Base-by-base conservation (phyloP, 2,329 filamentous ascomycete genomes). In the Penicillium capsulatum region DNA sequence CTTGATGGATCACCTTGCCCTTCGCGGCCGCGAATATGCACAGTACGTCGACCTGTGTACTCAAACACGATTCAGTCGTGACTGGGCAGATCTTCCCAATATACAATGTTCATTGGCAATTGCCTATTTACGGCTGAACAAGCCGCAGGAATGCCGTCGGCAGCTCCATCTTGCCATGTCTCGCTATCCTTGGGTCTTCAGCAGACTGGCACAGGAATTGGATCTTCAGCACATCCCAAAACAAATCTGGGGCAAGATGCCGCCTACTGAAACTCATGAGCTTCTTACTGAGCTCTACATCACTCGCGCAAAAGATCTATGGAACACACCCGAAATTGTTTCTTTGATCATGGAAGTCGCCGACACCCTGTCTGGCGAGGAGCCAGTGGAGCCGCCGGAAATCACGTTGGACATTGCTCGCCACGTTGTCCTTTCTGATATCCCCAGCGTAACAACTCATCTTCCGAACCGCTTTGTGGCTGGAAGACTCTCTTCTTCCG, bases 171-270 rank as follows among this genome's bases (percentile, higher is more conserved):
- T 74, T 6, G 84, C 87, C 2, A 84, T 96, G 61, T 73, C 79
- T 40, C 72, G 71, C 17, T 79, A 88, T 37, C 91, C 92, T 0
- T 98, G 90, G 88, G 73, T 96, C 2, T 89, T 91, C 54, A 81
- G 79, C 38, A 74, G 81, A 15, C 70, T 98, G 3, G 92, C 91
- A 60, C 83, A 86, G 53, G 84, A 87, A 33, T 72, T 97, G 17
- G 81, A 84, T 47, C 73, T 96, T 19, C 83, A 88, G 10, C 74
- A 77, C 5, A 72, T 86, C 6, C 90, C 92, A 1, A 82, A 82
- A 22, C 77, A 81, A 0, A 77, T 97, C 20, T 97, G 92, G 91
- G 90, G 86, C 36, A 76, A 82, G 45, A 75, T 80, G 54, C 79
- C 86, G 4, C 75, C 81, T 1, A 76, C 80, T 19, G 71, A 76